Evolutionary conservation across 192 early-diverging fungal genomes (phyloP), one percentile per base, ranked within the genome.

Genomic region (Dispira simplex): DNA sequence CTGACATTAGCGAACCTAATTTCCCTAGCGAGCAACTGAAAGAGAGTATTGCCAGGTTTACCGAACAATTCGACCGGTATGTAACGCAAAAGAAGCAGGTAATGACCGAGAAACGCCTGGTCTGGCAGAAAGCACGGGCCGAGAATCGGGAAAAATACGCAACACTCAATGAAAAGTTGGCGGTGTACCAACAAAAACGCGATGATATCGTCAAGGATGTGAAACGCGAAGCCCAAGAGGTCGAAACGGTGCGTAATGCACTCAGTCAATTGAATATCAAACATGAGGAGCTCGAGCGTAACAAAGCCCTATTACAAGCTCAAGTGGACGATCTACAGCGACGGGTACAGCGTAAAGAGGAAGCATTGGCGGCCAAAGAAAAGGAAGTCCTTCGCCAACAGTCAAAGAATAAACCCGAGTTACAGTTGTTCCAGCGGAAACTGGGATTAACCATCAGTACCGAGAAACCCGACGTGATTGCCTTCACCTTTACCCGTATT

Each of bases 401-500:
- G 23, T 18, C 20, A 0, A 21, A 28, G 66, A 76, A 80, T 67
- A 65, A 65, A 47, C 83, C 83, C 3, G 85, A 87, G 58, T 63
- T 84, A 6, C 70, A 75, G 46, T 79, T 77, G 62, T 87, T 77
- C 62, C 67, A 77, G 55, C 67, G 70, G 16, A 69, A 65, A 46
- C 70, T 82, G 46, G 75, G 77, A 13, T 67, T 87, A 6, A 64
- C 79, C 0, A 75, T 87, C 66, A 65, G 70, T 25, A 71, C 73
- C 18, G 64, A 65, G 18, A 44, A 65, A 71, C 74, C 66, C 46
- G 79, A 85, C 46, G 62, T 77, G 18, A 76, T 89, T 62, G 74
- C 72, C 16, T 87, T 87, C 70, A 70, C 79, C 2, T 89, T 85
- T 57, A 85, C 85, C 5, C 75, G 79, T 52, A 83, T 89, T 44